phyloP scores from a whole-genome alignment of 2,329 filamentous ascomycete species.

The Fusarium secorum region DNA sequence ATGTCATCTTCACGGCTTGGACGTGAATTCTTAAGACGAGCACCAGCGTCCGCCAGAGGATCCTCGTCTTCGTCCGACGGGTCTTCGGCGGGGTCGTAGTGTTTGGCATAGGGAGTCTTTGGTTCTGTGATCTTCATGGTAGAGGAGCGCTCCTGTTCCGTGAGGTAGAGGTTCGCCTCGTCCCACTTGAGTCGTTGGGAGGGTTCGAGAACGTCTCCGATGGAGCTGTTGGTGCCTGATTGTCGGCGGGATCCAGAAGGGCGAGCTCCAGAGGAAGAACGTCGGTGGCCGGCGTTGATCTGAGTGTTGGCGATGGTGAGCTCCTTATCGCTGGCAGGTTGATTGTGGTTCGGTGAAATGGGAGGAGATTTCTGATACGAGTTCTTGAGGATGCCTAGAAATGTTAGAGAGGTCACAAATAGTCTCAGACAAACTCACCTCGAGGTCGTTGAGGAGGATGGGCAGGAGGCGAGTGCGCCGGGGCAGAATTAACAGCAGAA shows the following conservation, averaged over 20 bases:
- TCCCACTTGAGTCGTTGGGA: slow-evolving; percentile 94
- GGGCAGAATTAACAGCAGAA: slow-evolving; percentile 49
- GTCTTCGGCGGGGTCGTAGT: slow-evolving; percentile 90
- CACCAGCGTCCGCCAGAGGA: slow-evolving; percentile 43
- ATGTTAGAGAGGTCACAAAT: not conserved
- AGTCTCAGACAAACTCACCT: slow-evolving; percentile 46
- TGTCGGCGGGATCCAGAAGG: slow-evolving; percentile 74
- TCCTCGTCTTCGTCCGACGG: slow-evolving; percentile 77
- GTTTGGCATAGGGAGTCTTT: slow-evolving; percentile 94
- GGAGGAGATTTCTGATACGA: slow-evolving; percentile 70
- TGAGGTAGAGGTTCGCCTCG: slow-evolving; percentile 95
- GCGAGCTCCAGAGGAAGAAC: slow-evolving; percentile 75
- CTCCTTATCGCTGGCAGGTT: slow-evolving; percentile 75
- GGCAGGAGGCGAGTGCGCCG: slow-evolving; percentile 53
- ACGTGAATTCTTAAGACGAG: slow-evolving; percentile 48
- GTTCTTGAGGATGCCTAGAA: slow-evolving; percentile 91
- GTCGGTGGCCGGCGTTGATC: slow-evolving; percentile 89
- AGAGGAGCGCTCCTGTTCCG: slow-evolving; percentile 91
- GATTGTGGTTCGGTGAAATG: slow-evolving; percentile 57
- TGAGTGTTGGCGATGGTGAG: slow-evolving; percentile 93
- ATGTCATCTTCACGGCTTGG: slow-evolving; percentile 74
- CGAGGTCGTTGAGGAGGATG: slow-evolving; percentile 55
- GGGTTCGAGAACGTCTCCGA: slow-evolving; percentile 54
- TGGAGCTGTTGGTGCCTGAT: slow-evolving; percentile 59
- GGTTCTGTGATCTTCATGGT: slow-evolving; percentile 99